Evolutionary conservation across 116 monocot species (phyloP), one percentile per base, ranked within the genome.

Genomic region (Zostera marina): DNA sequence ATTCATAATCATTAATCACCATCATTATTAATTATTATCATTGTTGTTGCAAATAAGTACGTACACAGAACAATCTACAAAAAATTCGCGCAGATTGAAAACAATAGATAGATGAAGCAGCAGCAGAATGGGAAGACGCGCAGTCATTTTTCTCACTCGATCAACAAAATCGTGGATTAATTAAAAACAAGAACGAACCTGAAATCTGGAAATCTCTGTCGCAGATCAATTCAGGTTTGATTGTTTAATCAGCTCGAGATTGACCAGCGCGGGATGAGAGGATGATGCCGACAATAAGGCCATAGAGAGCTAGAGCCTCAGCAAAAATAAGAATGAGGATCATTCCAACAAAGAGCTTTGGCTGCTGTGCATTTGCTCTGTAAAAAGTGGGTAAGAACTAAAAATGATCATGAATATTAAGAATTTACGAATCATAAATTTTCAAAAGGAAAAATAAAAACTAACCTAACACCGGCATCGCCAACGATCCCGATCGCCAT

Each of bases 361-460:
- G 81, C 38, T 81, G 81, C 58, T 81, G 81, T 9, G 81, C 81
- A 62, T 81, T 81, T 8, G 81, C 81, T 62, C 81, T 81, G 74
- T 56, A 54, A 73, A 26, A 26, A 1, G 26, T 2, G 26, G 4
- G 49, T 19, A 13, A 49, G n/a, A 49, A 17, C 0, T 15, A 16
- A 20, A 7, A 2, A 15, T 20, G 20, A 4, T 5, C 49, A 4
- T 19, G 20, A 49, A 1, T 4, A 2, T 19, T 7, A 15, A 16
- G 13, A 48, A 16, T 5, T 49, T 20, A 6, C 0, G 8, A 49
- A 49, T n/a, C n/a, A n/a, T n/a, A n/a, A n/a, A n/a, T n/a, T n/a
- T n/a, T n/a, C 49, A 49, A 6, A 49, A 49, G 7, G 2, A 15
- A 5, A 49, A 54, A 6, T 25, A 10, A 19, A 11, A 54, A 54